Evolutionary conservation across 768 basidiomycete species (phyloP).

Genomic region (Stropharia rugosoannulata): DNA sequence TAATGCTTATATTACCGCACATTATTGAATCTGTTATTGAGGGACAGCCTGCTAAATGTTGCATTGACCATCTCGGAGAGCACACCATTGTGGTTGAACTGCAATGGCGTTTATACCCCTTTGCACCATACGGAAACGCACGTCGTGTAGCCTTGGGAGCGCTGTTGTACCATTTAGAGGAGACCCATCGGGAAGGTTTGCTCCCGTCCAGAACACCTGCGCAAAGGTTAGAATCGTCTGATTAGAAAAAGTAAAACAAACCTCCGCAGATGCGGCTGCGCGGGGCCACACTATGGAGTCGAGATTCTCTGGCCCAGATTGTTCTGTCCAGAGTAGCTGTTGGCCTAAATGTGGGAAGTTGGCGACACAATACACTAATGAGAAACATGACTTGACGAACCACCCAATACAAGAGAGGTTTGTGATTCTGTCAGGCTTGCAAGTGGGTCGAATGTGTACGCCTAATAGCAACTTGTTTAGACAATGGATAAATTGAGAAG

Average conservation of each 20-base stretch:
- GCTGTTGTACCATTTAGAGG: constrained; percentile 44
- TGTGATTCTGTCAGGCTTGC: constrained; percentile 50
- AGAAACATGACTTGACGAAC: constrained; percentile 29
- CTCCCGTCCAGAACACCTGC: constrained; percentile 70
- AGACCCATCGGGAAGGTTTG: constrained; percentile 35
- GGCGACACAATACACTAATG: background rate
- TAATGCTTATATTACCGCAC: background rate
- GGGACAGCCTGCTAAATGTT: constrained; percentile 25
- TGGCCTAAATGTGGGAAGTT: constrained; percentile 41
- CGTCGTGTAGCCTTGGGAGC: constrained; percentile 64
- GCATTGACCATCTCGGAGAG: constrained; percentile 59
- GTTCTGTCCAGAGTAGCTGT: constrained; percentile 74
- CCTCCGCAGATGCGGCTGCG: constrained; percentile 68
- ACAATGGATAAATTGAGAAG: background rate
- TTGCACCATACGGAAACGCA: constrained; percentile 59
- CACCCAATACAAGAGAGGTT: constrained; percentile 63
- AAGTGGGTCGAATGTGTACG: constrained; percentile 73
- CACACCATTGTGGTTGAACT: constrained; percentile 75
- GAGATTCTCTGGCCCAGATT: constrained; percentile 65
- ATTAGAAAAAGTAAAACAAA: constrained; percentile 4
- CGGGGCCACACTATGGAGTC: constrained; percentile 74
- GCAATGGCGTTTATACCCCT: constrained; percentile 59
- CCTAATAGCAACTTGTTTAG: constrained; percentile 17
- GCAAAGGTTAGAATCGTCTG: background rate
- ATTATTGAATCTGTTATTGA: background rate